Evolutionary conservation across 768 basidiomycete species (phyloP).

Genomic region (Gloeophyllum trabeum): DNA sequence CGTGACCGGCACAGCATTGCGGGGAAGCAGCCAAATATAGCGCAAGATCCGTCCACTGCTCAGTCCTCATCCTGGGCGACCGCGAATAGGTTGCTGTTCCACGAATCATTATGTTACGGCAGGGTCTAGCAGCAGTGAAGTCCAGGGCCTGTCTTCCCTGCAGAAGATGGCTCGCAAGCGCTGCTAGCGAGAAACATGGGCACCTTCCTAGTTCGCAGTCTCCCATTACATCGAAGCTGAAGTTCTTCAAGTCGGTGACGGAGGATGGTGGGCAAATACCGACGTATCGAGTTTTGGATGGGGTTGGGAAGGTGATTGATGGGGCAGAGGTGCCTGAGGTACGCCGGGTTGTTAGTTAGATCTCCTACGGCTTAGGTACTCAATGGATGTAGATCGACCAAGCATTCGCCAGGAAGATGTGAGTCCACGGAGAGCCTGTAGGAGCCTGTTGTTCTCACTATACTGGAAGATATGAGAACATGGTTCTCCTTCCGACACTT

Average conservation of each 20-base stretch:
- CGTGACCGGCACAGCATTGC: no score
- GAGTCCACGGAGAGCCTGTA: constrained; percentile 6
- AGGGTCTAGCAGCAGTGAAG: no score
- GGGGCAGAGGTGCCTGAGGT: constrained; percentile 74
- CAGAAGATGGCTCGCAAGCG: no score
- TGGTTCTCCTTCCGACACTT: constrained; percentile 70
- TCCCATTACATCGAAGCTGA: constrained; percentile 55
- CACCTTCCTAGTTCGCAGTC: constrained; percentile 34
- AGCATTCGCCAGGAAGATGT: constrained; percentile 55
- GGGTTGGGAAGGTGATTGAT: constrained; percentile 59
- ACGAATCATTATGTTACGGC: no score
- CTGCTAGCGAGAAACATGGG: constrained; percentile 19
- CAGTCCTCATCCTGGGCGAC: no score
- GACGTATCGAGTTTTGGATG: constrained; percentile 79
- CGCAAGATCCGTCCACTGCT: no score
- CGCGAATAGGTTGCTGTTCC: no score
- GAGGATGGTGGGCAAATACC: constrained; percentile 57
- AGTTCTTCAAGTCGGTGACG: constrained; percentile 75
- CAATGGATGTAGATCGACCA: constrained; percentile 44
- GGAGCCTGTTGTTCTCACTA: background rate
- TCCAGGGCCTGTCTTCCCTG: no score
- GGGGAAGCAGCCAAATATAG: no score
- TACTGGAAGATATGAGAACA: constrained; percentile 52
- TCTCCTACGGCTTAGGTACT: constrained; percentile 5
- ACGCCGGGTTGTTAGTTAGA: constrained; percentile 8